These are phyloP conservation scores for Carallia brachiata DNA, from an alignment of 345 rosid genomes.

Conservation along the genomic window DNA sequence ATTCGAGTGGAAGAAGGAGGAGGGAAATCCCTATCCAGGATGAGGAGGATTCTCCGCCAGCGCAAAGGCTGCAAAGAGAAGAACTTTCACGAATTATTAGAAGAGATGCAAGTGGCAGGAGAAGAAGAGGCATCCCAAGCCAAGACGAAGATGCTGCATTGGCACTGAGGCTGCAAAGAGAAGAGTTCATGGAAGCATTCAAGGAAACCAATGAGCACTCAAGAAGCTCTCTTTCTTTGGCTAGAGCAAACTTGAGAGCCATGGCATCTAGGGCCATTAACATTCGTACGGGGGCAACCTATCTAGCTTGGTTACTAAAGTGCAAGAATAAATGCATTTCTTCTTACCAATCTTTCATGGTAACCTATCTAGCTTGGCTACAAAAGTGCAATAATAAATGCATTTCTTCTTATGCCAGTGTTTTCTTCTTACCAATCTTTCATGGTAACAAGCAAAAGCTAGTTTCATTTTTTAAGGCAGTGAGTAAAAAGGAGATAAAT, in stretches of 20 bases:
- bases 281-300: constrained; percentile 30
- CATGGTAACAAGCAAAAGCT: no score
- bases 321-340: no score
- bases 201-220: constrained; percentile 31
- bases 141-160: constrained; percentile 76
- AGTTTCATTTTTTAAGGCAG: no score
- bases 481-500: no score
- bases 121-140: constrained; percentile 30
- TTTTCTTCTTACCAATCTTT: no score
- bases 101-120: constrained; percentile 29
- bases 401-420: no score
- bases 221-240: constrained; percentile 37
- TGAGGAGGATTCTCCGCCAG: constrained; percentile 7
- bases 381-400: no score
- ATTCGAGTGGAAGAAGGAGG: constrained; percentile 18
- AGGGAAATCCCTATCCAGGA: background rate
- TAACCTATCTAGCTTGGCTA: constrained; percentile 1
- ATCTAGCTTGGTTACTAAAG: background rate
- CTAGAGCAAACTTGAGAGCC: constrained; percentile 85
- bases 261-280: constrained; percentile 84
- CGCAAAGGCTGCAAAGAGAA: constrained; percentile 8
- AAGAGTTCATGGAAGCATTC: constrained; percentile 70
- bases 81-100: constrained; percentile 22
- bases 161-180: constrained; percentile 80
- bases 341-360: background rate